phyloP scores from a whole-genome alignment of 2,329 filamentous ascomycete species.

The Colletotrichum filicis region DNA sequence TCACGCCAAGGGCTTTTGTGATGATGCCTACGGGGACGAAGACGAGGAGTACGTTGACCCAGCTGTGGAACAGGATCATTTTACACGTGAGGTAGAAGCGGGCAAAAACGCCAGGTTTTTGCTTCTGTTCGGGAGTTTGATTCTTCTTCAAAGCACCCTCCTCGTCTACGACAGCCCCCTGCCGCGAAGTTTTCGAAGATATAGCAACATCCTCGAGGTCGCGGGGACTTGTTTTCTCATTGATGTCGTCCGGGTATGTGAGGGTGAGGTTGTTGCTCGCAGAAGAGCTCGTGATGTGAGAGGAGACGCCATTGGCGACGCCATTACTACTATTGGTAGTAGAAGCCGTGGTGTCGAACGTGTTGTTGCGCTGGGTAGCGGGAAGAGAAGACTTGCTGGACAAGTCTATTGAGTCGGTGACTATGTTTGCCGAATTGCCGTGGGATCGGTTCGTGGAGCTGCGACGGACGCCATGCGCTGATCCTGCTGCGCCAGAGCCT shows the following conservation, averaged over 20 bases:
- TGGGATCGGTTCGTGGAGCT: slow-evolving; percentile 50
- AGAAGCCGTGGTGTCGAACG: slow-evolving; percentile 28
- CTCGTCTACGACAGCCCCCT: slow-evolving; percentile 66
- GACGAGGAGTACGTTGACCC: slow-evolving; percentile 80
- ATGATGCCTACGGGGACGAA: slow-evolving; percentile 84
- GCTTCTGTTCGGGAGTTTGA: slow-evolving; percentile 29
- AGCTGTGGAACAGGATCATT: slow-evolving; percentile 76
- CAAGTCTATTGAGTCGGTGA: slow-evolving; percentile 17
- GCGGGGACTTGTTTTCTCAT: slow-evolving; percentile 11
- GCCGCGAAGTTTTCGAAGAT: slow-evolving; percentile 62
- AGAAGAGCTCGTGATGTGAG: slow-evolving; percentile 38
- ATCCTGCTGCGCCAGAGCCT: slow-evolving; percentile 64
- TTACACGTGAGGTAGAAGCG: slow-evolving; percentile 31
- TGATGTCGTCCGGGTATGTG: slow-evolving; percentile 5
- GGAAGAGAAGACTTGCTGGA: slow-evolving; percentile 34
- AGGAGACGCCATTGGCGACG: slow-evolving; percentile 35
- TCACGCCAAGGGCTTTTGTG: slow-evolving; percentile 65
- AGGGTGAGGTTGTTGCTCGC: slow-evolving; percentile 39
- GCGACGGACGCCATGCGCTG: slow-evolving; percentile 63
- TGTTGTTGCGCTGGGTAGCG: slow-evolving; percentile 35
- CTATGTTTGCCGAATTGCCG: slow-evolving; percentile 43
- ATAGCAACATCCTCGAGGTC: slow-evolving; percentile 34
- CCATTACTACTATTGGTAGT: slow-evolving; percentile 24
- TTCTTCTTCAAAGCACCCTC: slow-evolving; percentile 38
- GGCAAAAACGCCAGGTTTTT: slow-evolving; percentile 18